Evolutionary conservation across 257 asterid genomes (phyloP).

Genomic region (Ilex aquifolium): DNA sequence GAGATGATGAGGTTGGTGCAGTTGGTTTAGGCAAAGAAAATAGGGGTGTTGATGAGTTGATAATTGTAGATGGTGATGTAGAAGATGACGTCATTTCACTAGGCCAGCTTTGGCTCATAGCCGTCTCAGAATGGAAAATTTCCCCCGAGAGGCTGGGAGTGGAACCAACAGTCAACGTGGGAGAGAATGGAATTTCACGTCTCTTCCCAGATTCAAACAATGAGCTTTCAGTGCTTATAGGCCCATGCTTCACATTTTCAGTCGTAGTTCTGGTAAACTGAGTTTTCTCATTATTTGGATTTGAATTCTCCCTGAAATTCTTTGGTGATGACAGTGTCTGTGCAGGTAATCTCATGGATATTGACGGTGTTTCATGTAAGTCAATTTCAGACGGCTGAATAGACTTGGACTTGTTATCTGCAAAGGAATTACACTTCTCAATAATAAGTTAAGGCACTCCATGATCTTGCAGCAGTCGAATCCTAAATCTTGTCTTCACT

Average conservation of each 20-base stretch:
- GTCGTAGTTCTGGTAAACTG: constrained; percentile 25
- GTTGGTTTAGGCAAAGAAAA: constrained; percentile 33
- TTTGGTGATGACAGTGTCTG: constrained; percentile 24
- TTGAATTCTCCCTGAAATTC: constrained; percentile 17
- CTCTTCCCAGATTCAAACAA: constrained; percentile 9
- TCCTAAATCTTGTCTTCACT: constrained; percentile 19
- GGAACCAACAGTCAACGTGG: constrained; percentile 31
- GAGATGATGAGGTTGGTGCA: constrained; percentile 30
- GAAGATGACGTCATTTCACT: constrained; percentile 24
- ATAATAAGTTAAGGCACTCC: constrained; percentile 18
- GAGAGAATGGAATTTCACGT: constrained; percentile 19
- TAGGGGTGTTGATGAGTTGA: constrained; percentile 20
- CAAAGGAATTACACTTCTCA: constrained; percentile 19
- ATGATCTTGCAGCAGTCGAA: constrained; percentile 26
- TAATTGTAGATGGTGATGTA: constrained; percentile 25
- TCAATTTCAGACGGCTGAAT: constrained; percentile 25
- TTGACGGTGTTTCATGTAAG: constrained; percentile 22
- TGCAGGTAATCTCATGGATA: constrained; percentile 21
- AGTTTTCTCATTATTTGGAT: constrained; percentile 16
- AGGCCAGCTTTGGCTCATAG: constrained; percentile 23
- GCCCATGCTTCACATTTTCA: constrained; percentile 25
- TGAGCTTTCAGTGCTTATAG: constrained; percentile 12
- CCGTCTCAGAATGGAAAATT: constrained; percentile 25
- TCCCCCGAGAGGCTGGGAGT: constrained; percentile 24
- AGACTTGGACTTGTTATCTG: constrained; percentile 22